phyloP scores from a whole-genome alignment of 768 basidiomycete species.

The Boletales sp. region DNA sequence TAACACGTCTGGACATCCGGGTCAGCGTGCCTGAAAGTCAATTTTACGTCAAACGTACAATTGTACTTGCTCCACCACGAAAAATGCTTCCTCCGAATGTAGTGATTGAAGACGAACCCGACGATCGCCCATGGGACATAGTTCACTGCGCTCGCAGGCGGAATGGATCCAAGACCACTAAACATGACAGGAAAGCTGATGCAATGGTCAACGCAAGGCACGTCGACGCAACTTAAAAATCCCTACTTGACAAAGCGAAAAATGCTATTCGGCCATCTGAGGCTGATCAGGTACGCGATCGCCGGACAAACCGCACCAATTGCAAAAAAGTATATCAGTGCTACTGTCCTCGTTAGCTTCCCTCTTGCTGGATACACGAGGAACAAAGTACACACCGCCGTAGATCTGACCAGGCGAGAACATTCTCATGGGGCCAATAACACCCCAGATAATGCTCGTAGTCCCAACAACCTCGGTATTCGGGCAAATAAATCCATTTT shows the following conservation, averaged over 20 bases:
- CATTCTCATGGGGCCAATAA: conserved; percentile 71
- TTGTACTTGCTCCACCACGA: conserved; percentile 66
- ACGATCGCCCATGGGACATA: conserved; percentile 65
- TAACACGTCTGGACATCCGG: conserved; percentile 45
- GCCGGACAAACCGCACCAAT: conserved; percentile 63
- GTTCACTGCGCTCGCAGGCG: conserved; percentile 64
- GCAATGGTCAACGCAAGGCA: neutral
- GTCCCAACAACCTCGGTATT: conserved; percentile 71
- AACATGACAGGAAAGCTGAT: conserved; percentile 46
- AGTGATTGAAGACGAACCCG: conserved; percentile 63
- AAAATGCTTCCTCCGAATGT: conserved; percentile 56
- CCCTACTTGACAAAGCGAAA: conserved; percentile 63
- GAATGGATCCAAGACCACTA: conserved; percentile 56
- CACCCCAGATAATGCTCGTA: conserved; percentile 78
- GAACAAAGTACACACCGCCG: conserved; percentile 32
- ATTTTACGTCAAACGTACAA: conserved; percentile 19
- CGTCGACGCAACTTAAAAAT: neutral
- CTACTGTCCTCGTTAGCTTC: conserved; percentile 9
- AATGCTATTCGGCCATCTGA: conserved; percentile 60
- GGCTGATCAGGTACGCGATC: conserved; percentile 48
- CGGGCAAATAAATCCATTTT: conserved; percentile 66
- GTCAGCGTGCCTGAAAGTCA: conserved; percentile 14
- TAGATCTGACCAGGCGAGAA: conserved; percentile 67
- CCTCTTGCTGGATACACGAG: neutral
- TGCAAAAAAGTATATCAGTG: conserved; percentile 74